phyloP scores from a whole-genome alignment of 2,329 filamentous ascomycete species.

The Botrytis paeoniae region DNA sequence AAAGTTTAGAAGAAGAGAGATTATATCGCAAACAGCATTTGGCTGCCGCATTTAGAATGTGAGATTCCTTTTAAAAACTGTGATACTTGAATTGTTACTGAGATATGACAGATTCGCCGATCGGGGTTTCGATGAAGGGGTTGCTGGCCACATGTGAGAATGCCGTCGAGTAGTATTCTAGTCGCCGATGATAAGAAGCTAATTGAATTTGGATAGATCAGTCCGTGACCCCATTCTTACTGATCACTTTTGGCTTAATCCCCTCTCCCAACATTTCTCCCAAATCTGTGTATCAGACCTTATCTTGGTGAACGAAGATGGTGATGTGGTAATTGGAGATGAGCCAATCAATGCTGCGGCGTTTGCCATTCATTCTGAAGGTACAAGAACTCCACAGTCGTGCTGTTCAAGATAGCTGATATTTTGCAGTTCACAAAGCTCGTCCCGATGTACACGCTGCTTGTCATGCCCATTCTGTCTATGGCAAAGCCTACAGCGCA shows the following conservation, averaged over 20 bases:
- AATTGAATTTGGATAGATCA: slow-evolving; percentile 37
- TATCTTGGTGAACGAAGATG: slow-evolving; percentile 60
- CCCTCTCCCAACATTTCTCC: slow-evolving; percentile 60
- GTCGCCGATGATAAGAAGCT: slow-evolving; percentile 5
- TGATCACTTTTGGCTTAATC: slow-evolving; percentile 53
- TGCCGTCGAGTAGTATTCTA: slow-evolving; percentile 11
- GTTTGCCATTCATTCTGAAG: slow-evolving; percentile 47
- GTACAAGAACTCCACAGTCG: slow-evolving; percentile 19
- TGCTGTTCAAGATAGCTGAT: neutral
- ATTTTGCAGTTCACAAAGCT: slow-evolving; percentile 47
- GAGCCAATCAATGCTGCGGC: slow-evolving; percentile 47
- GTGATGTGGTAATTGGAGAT: slow-evolving; percentile 61
- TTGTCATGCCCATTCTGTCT: slow-evolving; percentile 54
- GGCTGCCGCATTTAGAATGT: slow-evolving; percentile 31
- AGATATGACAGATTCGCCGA: slow-evolving; percentile 25
- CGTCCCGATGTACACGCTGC: slow-evolving; percentile 56
- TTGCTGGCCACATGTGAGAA: slow-evolving; percentile 56
- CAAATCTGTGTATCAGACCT: slow-evolving; percentile 61
- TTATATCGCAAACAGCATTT: slow-evolving; percentile 34
- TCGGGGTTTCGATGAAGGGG: slow-evolving; percentile 49
- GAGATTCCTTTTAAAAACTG: neutral
- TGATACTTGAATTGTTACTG: neutral
- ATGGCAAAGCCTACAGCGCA: slow-evolving; percentile 54
- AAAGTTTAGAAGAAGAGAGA: slow-evolving; percentile 29
- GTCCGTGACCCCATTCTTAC: slow-evolving; percentile 41